Conservation (phyloP, 2,329 filamentous ascomycete species). For the Trichoderma atrobrunneum region DNA sequence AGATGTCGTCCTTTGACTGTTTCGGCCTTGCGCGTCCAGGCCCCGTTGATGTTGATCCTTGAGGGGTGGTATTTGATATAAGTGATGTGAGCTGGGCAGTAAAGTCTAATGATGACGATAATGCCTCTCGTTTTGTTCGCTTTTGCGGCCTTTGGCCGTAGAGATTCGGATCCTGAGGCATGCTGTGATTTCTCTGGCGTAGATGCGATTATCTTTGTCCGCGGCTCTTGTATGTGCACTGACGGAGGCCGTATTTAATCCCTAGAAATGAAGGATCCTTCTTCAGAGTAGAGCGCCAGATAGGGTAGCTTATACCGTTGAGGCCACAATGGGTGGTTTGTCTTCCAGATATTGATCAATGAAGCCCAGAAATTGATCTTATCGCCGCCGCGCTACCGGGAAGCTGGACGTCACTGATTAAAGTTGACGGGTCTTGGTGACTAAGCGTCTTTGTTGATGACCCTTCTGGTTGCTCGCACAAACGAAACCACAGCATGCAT, state of each 20-base stretch:
- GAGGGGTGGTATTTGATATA: slow-evolving; percentile 55
- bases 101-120: slow-evolving; percentile 77
- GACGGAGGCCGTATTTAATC: neutral
- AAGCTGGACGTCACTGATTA: slow-evolving; percentile 2
- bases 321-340: too few relatives aligned
- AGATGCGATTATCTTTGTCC: neutral
- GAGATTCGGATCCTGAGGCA: slow-evolving; percentile 65
- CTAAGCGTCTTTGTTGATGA: neutral
- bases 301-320: neutral
- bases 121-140: slow-evolving; percentile 64
- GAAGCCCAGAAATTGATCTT: neutral
- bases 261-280: too few relatives aligned
- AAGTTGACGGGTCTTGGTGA: neutral
- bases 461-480: neutral
- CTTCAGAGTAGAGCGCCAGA: neutral
- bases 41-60: slow-evolving; percentile 32
- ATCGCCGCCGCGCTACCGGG: neutral
- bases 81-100: slow-evolving; percentile 82
- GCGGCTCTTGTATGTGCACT: neutral
- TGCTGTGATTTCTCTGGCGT: slow-evolving; percentile 29
- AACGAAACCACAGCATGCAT: neutral
- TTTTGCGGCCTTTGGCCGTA: slow-evolving; percentile 75
- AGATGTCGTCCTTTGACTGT: slow-evolving; percentile 48
- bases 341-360: neutral
- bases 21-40: slow-evolving; percentile 45